These are phyloP conservation scores for Erysimum cheiri DNA, from an alignment of 441 rosid species.

Conservation along the genomic window DNA sequence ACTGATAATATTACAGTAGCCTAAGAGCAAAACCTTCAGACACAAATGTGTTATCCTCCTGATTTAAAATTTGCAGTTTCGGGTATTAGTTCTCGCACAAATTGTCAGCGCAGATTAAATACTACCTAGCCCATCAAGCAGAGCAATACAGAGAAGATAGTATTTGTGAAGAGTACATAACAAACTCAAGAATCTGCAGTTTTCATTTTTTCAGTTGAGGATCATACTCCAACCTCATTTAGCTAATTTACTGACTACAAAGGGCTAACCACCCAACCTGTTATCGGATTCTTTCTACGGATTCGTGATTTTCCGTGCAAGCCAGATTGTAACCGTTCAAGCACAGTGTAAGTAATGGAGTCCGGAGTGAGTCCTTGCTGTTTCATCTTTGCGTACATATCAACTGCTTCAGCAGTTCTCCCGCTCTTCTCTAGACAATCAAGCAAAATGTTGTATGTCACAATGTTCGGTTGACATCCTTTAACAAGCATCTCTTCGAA, in stretches of 20 bases:
- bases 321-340: constrained; percentile 84
- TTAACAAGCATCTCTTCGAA: constrained; percentile 82
- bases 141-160: not conserved
- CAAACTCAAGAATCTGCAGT: constrained; percentile 34
- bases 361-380: constrained; percentile 89
- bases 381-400: constrained; percentile 79
- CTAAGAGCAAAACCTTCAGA: not conserved
- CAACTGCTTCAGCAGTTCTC: constrained; percentile 86
- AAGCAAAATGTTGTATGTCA: constrained; percentile 85
- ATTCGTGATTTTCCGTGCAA: constrained; percentile 62
- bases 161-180: constrained; percentile 2
- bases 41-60: not conserved
- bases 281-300: constrained; percentile 84
- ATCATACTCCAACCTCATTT: not conserved
- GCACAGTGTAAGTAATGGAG: constrained; percentile 80
- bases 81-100: not conserved
- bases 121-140: not conserved
- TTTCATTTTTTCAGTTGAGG: constrained; percentile 6
- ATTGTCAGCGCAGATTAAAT: not conserved
- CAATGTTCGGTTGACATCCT: constrained; percentile 86
- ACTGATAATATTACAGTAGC: not conserved
- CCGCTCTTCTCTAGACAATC: constrained; percentile 90
- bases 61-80: constrained; percentile 13
- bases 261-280: constrained; percentile 94
- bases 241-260: constrained; percentile 39